Base-by-base conservation (phyloP, 305 asterid species). In the Solanum hybrid region DNA sequence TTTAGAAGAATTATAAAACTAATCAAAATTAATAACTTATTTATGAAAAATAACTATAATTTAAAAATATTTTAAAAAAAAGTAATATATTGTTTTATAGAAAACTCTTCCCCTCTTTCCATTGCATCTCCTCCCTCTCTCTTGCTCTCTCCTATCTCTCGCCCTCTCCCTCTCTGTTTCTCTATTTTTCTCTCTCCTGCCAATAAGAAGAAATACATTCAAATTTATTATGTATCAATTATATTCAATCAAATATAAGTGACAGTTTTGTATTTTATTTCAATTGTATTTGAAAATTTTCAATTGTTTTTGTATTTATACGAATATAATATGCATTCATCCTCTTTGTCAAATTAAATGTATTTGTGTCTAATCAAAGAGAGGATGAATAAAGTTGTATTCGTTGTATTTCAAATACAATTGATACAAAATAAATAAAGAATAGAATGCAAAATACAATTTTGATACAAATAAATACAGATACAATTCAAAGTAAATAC, bases 271-370 rank as follows among this genome's bases (percentile, higher is more conserved):
- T 18, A 18, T 18, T 57, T 57, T 18, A 6, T 57, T 57, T 57
- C 1, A 57, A 57, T 57, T 57, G 3, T 57, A 57, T 57, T 57
- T 0, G 3, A 2, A 0, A 18, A 6, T 0, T 6, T 57, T 57
- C 0, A 6, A 1, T 51, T 6, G 1, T 57, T 6, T 57, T 57
- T 18, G 67, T 18, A 57, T 57, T 3, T 0, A 3, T 57, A 18
- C 4, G 10, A 18, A 57, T 57, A 57, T 3, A 6, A 57, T 57
- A 57, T 1, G 10, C 24, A 57, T 18, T 3, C 1, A 57, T 57
- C 0, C 10, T 57, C 24, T 57, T 0, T 0, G 4, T 16, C 11
- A 57, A 57, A 39, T 39, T 39, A 40, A 40, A 57, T 57, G 24
- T 57, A 7, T 57, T 57, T 57, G 69, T 18, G 24, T 57, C 24